phyloP scores from a whole-genome alignment of 768 basidiomycete species.

The Sporobolomyces pararoseus region DNA sequence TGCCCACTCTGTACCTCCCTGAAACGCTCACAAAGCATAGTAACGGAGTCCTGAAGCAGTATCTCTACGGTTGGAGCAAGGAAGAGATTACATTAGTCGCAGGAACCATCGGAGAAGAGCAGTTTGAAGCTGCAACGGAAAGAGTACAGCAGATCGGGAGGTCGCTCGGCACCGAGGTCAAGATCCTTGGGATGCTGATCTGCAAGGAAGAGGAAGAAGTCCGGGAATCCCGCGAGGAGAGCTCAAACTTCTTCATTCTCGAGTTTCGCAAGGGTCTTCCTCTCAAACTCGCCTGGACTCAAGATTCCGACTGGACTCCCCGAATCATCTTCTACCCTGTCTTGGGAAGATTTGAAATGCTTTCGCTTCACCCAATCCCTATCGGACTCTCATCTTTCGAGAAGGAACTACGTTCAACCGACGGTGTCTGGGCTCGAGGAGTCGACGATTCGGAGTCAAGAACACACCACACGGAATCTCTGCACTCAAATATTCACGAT shows the following conservation, averaged over 20 bases:
- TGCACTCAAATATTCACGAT: too few species aligned
- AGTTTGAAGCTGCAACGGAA: neutral
- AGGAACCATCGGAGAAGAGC: neutral
- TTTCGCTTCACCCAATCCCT: constrained; percentile 55
- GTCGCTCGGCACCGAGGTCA: neutral
- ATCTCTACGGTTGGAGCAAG: neutral
- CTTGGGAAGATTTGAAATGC: constrained; percentile 58
- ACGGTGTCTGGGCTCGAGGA: too few species aligned
- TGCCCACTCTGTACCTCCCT: neutral
- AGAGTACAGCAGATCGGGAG: neutral
- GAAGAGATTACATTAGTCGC: neutral
- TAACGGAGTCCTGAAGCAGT: neutral
- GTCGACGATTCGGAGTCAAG: too few species aligned
- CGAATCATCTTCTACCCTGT: constrained; percentile 57
- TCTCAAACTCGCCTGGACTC: neutral
- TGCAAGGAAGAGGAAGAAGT: neutral
- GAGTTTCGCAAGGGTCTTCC: neutral
- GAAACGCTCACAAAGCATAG: neutral
- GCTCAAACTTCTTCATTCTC: neutral
- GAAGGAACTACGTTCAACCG: neutral
- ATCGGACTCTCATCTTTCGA: constrained; percentile 41
- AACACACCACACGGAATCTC: too few species aligned
- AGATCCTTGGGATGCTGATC: neutral
- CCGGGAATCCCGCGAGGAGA: neutral
- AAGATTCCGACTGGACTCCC: neutral